Evolutionary conservation across 1,284 basidiomycete species (phyloP).

Genomic region (Puccinia horiana): DNA sequence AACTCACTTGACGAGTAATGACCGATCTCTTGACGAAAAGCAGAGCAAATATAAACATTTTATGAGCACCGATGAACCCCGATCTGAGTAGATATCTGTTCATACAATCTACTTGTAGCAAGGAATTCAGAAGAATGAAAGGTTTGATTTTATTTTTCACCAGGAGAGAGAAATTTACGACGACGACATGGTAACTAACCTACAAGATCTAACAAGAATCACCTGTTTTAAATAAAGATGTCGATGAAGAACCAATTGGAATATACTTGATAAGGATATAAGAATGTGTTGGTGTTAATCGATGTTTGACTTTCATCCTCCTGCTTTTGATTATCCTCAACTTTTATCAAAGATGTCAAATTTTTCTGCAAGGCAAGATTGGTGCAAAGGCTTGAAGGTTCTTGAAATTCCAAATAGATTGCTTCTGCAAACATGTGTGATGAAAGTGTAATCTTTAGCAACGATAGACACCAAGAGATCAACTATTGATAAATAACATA

Average conservation of each 20-base stretch:
- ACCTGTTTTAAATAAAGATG: constrained; percentile 24
- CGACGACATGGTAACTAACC: too few relatives aligned
- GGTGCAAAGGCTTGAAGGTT: constrained; percentile 17
- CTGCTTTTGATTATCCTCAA: background rate
- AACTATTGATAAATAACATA: background rate
- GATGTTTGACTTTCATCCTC: background rate
- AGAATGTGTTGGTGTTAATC: background rate
- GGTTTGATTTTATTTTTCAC: too few relatives aligned
- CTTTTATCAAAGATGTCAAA: constrained; percentile 3
- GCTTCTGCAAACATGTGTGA: constrained; percentile 15
- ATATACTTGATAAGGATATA: constrained; percentile 36
- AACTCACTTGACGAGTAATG: too few relatives aligned
- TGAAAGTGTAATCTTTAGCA: background rate
- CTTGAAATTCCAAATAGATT: constrained; percentile 46
- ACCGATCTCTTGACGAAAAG: too few relatives aligned
- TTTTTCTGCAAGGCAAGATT: constrained; percentile 18
- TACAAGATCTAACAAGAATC: too few relatives aligned
- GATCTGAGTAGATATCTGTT: too few relatives aligned
- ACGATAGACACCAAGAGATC: background rate
- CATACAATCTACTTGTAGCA: too few relatives aligned
- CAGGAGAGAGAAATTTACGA: too few relatives aligned
- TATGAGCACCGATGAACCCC: too few relatives aligned
- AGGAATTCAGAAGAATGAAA: too few relatives aligned
- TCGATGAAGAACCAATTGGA: constrained; percentile 42
- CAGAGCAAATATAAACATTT: too few relatives aligned